phyloP scores from a whole-genome alignment of 1,139 yeast genomes.

The Debaryomyces subglobosus region DNA sequence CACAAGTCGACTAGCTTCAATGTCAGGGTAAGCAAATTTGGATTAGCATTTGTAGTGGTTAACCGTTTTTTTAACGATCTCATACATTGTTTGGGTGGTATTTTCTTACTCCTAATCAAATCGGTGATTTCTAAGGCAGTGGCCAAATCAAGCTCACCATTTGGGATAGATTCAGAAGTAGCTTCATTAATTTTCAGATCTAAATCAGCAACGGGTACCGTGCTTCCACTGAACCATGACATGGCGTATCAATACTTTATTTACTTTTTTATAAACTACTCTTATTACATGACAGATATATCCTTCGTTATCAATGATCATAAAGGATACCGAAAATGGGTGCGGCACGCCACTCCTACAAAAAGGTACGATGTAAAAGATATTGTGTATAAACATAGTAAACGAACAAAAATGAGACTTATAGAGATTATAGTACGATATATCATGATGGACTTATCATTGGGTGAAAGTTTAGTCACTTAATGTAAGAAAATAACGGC shows the following conservation, averaged over 20 bases:
- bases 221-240: slow-evolving; percentile 65
- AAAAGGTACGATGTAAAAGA: neutral
- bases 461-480: neutral
- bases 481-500: slow-evolving; percentile 24
- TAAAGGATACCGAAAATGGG: neutral
- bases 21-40: slow-evolving; percentile 75
- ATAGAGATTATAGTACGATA: neutral
- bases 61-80: slow-evolving; percentile 76
- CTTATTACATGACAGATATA: neutral
- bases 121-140: slow-evolving; percentile 88
- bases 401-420: neutral
- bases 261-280: neutral
- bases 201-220: slow-evolving; percentile 50
- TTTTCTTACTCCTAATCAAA: slow-evolving; percentile 77
- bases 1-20: slow-evolving; percentile 82
- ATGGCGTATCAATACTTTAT: slow-evolving; percentile 23
- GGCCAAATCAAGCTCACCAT: slow-evolving; percentile 85
- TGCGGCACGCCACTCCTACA: neutral
- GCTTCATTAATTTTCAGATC: slow-evolving; percentile 75
- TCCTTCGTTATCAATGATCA: slow-evolving; percentile 1
- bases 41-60: slow-evolving; percentile 60
- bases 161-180: slow-evolving; percentile 86
- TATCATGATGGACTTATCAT: neutral
- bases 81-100: slow-evolving; percentile 86
- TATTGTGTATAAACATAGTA: slow-evolving; percentile 2